These are phyloP conservation scores for Daldinia grandis DNA, from an alignment of 495 filamentous ascomycete genomes.

Conservation along the genomic window DNA sequence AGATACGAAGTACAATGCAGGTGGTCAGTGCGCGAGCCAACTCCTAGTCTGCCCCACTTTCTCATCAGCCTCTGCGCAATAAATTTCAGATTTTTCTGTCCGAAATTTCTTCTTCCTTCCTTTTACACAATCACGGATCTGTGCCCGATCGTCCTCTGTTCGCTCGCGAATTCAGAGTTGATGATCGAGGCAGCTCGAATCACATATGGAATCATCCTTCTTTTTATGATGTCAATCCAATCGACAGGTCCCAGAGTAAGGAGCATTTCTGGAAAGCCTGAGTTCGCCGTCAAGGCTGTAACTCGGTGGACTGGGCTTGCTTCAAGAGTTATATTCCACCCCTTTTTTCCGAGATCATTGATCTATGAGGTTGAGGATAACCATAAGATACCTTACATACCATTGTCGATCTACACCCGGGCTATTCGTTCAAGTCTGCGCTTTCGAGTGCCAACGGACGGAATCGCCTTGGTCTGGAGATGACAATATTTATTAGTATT, in stretches of 20 bases:
- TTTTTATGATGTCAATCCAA: slow-evolving; percentile 82
- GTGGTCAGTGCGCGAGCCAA: slow-evolving; percentile 21
- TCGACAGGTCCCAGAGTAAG: slow-evolving; percentile 92
- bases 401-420: background rate
- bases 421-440: background rate
- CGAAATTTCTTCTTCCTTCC: slow-evolving; percentile 47
- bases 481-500: slow-evolving; percentile 1
- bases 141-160: slow-evolving; percentile 80
- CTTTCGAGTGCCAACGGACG: background rate
- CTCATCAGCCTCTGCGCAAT: slow-evolving; percentile 18
- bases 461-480: background rate
- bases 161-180: slow-evolving; percentile 70
- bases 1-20: no score
- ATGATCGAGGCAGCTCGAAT: slow-evolving; percentile 83
- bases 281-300: slow-evolving; percentile 72
- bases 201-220: slow-evolving; percentile 77
- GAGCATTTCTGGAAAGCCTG: slow-evolving; percentile 60
- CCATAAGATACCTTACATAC: slow-evolving; percentile 80
- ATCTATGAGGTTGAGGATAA: slow-evolving; percentile 85
- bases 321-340: slow-evolving; percentile 86
- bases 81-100: slow-evolving; percentile 39
- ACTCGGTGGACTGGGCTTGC: slow-evolving; percentile 68
- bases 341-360: slow-evolving; percentile 84
- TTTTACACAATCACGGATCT: slow-evolving; percentile 71
- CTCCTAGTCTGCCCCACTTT: slow-evolving; percentile 24